Conservation (phyloP, 2,329 filamentous ascomycete species). For the Penicillium frequentans region DNA sequence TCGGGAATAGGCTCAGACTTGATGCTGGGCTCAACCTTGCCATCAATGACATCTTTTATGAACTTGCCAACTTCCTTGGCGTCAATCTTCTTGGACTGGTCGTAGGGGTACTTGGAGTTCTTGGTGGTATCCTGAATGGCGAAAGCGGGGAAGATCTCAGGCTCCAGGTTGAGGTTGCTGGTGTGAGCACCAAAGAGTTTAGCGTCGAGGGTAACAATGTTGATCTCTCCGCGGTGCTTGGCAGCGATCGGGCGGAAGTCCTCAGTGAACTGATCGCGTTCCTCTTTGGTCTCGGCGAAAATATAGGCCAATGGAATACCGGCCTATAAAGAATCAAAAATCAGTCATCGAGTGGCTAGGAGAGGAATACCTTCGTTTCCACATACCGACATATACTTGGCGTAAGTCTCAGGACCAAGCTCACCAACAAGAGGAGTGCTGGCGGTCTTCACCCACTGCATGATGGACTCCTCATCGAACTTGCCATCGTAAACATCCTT, state of each 20-base stretch:
- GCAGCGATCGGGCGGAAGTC: slow-evolving; percentile 82
- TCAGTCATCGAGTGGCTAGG: not conserved
- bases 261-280: slow-evolving; percentile 76
- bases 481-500: slow-evolving; percentile 80
- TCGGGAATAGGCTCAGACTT: slow-evolving; percentile 98
- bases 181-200: slow-evolving; percentile 92
- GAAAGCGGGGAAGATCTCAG: slow-evolving; percentile 93
- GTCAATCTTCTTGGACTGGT: slow-evolving; percentile 78
- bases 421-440: slow-evolving; percentile 91
- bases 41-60: slow-evolving; percentile 78
- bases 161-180: slow-evolving; percentile 93
- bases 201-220: slow-evolving; percentile 97
- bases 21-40: slow-evolving; percentile 92
- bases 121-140: slow-evolving; percentile 94
- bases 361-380: not conserved
- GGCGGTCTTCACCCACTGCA: slow-evolving; percentile 78
- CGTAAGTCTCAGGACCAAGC: slow-evolving; percentile 95
- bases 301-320: slow-evolving; percentile 95
- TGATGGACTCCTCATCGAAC: slow-evolving; percentile 78
- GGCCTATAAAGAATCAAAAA: slow-evolving; percentile 47
- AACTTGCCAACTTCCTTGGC: slow-evolving; percentile 74
- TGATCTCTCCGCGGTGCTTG: slow-evolving; percentile 90
- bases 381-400: slow-evolving; percentile 81
- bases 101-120: slow-evolving; percentile 96
- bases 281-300: slow-evolving; percentile 88